Base-by-base conservation (phyloP, 352 stramenopile genomes). In the Phytophthora macrochlamydospora region DNA sequence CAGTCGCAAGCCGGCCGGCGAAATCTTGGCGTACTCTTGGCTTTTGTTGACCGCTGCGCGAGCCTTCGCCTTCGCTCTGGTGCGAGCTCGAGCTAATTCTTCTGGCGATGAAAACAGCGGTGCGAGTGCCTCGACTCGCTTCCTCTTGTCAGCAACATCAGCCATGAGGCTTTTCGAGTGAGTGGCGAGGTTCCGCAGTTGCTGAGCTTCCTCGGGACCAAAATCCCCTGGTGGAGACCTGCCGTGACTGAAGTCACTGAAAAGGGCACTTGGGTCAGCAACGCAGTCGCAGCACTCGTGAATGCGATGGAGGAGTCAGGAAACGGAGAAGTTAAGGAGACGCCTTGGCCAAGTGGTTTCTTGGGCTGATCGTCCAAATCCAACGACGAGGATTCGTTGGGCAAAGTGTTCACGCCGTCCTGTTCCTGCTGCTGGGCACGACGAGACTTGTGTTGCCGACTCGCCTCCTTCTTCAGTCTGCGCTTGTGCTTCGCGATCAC, bases 401-500 rank as follows among this genome's bases (percentile, higher is more conserved):
- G 51, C 7, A 28, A 48, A n/a, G 51, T 40, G 38, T 51, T 12
- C 56, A 12, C 46, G 28, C 9, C 28, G 12, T 33, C 30, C 1
- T 74, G 49, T 1, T 14, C 38, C 52, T 63, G 51, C 51, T 52
- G 43, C 11, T 51, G 42, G 4, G 57, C 28, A 8, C 64, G 57
- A 24, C 59, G 42, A 43, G 43, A 18, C 40, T 65, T 75, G n/a
- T 48, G 49, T 18, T 70, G 62, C 8, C 53, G 53, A 52, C 42
- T 54, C 4, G 48, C 53, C 40, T 71, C 67, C 43, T 73, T 75
- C 40, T 71, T 74, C 30, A 69, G 49, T 61, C 59, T n/a, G 0
- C 72, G 70, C 32, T 78, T 68, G 48, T 79, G 60, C 12, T 85
- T 82, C 1, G 66, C 64, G 29, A 83, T 63, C 0, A 87, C 74